Base-by-base conservation (phyloP, 2,329 filamentous ascomycete species). In the Tothia fuscella region DNA sequence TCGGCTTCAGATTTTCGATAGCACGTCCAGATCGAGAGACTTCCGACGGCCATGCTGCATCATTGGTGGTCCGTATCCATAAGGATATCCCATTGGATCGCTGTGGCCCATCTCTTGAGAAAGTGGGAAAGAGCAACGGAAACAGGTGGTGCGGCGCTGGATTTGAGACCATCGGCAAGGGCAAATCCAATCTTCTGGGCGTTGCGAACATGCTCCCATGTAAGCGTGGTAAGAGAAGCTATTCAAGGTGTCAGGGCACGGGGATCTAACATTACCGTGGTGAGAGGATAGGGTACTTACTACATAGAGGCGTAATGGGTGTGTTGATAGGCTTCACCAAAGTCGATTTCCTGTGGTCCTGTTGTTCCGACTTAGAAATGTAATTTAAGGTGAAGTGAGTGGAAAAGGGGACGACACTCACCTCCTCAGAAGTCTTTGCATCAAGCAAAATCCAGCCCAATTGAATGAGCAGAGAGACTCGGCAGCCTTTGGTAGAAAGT, bases 111-210 rank as follows among this genome's bases (percentile, higher is more conserved):
- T 86, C 19, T 91, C 89, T n/a, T 42, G 19, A 14, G 28, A 37
- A 7, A 42, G 9, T 17, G 91, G 89, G 77, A 93, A 98, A 1
- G 88, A 95, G 71, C 91, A 98, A 54, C 91, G 83, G 82, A 98
- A 98, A 65, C 91, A 98, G 40, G 89, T 89, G 14, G 91, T 96
- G 53, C 91, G 85, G 55, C 91, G 85, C 66, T 98, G 91, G 71
- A 98, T 98, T 55, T 87, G 95, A 68, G 98, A 98, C 46, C 91
- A 91, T 57, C 91, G 98, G 39, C 88, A 95, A 34, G 91, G 91
- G 70, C 91, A 98, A 46, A 89, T 96, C 91, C 91, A 98, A 64
- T 98, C 91, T 60, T 91, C 91, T 29, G 91, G 91, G 45, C 91
- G 82, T 47, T 91, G 91, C 91, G 80, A 65, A 98, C 98, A 74